Percentiles rank a stretch among this genome's conserved stretches.
These are phyloP conservation scores for Huntiella bhutanensis DNA, from an alignment of 2,329 filamentous ascomycete genomes.

Conservation along the genomic window DNA sequence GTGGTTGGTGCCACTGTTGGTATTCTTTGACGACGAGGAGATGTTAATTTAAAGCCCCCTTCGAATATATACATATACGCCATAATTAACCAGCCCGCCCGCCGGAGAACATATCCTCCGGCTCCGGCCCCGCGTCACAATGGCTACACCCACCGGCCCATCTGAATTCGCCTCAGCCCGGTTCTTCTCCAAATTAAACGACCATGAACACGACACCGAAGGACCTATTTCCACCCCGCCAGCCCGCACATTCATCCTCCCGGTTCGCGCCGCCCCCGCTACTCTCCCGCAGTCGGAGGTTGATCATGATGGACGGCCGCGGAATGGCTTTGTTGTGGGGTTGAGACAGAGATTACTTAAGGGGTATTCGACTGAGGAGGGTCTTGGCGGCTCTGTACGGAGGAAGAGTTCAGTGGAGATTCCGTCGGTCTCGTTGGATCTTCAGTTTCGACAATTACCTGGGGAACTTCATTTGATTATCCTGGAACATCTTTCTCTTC, in stretches of 20 bases:
- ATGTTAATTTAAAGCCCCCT: no score
- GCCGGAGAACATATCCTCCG: no score
- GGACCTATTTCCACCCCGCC: conserved; percentile 15
- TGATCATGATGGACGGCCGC: no score
- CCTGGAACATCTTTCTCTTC: conserved; percentile 38
- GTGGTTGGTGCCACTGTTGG: no score
- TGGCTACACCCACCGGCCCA: no score
- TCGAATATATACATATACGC: no score
- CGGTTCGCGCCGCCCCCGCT: conserved; percentile 21
- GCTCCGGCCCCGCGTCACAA: no score
- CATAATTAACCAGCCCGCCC: no score
- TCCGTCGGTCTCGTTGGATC: conserved; percentile 27
- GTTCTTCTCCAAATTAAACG: conserved; percentile 42
- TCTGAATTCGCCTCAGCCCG: conserved; percentile 44
- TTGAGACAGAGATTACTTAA: conserved; percentile 22
- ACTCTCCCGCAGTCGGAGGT: no score
- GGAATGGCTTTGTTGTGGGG: conserved; percentile 20
- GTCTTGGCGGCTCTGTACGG: not conserved
- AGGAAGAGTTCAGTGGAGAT: not conserved
- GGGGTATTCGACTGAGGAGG: conserved; percentile 4
- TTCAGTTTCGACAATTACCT: conserved; percentile 38
- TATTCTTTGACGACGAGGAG: no score
- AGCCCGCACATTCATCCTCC: conserved; percentile 28
- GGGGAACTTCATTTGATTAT: conserved; percentile 45
- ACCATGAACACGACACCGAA: conserved; percentile 24